phyloP scores from a whole-genome alignment of 768 basidiomycete genomes.

The Lyophyllum semitale region DNA sequence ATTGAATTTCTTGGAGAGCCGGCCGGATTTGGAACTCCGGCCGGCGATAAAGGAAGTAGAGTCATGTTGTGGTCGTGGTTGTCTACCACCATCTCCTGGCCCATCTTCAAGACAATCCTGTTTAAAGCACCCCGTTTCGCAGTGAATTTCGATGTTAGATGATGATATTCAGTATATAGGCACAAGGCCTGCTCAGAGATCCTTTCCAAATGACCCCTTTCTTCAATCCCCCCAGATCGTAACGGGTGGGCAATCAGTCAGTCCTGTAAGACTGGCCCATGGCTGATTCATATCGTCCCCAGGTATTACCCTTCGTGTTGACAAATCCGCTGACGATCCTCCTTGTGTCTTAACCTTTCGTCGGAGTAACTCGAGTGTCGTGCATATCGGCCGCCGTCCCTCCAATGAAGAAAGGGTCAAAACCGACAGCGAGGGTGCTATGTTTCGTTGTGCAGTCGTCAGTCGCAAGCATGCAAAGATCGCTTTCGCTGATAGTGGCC shows the following conservation, averaged over 20 bases:
- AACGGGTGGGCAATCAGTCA: constrained; percentile 42
- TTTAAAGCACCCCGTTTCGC: background rate
- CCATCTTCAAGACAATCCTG: constrained; percentile 6
- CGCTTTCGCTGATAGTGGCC: constrained; percentile 67
- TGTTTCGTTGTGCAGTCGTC: constrained; percentile 78
- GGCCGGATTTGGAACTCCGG: constrained; percentile 15
- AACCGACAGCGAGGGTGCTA: constrained; percentile 46
- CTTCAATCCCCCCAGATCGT: constrained; percentile 29
- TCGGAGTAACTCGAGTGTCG: constrained; percentile 47
- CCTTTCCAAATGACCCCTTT: constrained; percentile 24
- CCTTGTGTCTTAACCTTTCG: constrained; percentile 52
- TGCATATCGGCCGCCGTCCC: constrained; percentile 72
- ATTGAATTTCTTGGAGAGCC: constrained; percentile 3
- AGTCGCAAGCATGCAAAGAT: constrained; percentile 81
- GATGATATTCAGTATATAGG: constrained; percentile 67
- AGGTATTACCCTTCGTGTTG: constrained; percentile 65
- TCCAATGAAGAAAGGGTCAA: constrained; percentile 43
- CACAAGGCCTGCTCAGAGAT: constrained; percentile 30
- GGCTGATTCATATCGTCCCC: constrained; percentile 16
- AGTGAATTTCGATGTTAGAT: constrained; percentile 38
- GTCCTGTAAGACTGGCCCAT: constrained; percentile 17
- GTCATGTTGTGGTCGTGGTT: constrained; percentile 9
- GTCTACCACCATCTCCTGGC: constrained; percentile 11
- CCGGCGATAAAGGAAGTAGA: constrained; percentile 15
- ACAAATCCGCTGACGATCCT: constrained; percentile 47